Percentiles rank a stretch among this genome's conserved stretches.
Evolutionary conservation across 2,329 filamentous ascomycete species (phyloP).

Genomic region (Microsporum audouinii): DNA sequence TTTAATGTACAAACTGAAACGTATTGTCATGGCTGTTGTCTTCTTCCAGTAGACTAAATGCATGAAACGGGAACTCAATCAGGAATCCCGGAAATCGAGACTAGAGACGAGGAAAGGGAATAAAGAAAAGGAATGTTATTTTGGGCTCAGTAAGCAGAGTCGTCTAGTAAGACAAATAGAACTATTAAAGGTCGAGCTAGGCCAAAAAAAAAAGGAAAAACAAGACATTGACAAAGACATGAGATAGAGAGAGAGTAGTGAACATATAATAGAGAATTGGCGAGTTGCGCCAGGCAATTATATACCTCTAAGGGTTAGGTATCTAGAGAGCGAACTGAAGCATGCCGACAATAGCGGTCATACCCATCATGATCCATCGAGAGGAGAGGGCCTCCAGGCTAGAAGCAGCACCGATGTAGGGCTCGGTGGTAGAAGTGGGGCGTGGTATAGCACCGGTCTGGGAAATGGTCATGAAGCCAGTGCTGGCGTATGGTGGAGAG

Average conservation of each 20-base stretch:
- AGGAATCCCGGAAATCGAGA: neutral
- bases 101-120: neutral
- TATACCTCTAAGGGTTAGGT: neutral
- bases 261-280: neutral
- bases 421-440: conserved; percentile 7
- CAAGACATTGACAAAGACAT: conserved; percentile 2
- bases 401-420: conserved; percentile 13
- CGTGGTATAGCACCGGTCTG: conserved; percentile 13
- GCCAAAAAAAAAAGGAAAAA: neutral
- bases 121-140: neutral
- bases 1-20: neutral
- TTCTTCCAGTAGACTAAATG: neutral
- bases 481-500: conserved; percentile 3
- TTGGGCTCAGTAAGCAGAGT: neutral
- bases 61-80: neutral
- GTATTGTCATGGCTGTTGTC: neutral
- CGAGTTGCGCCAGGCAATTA: neutral
- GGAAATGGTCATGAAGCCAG: conserved; percentile 12
- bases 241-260: neutral
- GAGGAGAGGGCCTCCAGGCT: neutral
- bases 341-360: neutral
- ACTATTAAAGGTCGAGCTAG: neutral
- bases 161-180: neutral
- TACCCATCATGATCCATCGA: neutral
- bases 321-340: conserved; percentile 2